Percentiles rank a stretch among this genome's conserved stretches.
Conservation (phyloP, 192 early-diverging fungal species). For the Coemansia asiatica region DNA sequence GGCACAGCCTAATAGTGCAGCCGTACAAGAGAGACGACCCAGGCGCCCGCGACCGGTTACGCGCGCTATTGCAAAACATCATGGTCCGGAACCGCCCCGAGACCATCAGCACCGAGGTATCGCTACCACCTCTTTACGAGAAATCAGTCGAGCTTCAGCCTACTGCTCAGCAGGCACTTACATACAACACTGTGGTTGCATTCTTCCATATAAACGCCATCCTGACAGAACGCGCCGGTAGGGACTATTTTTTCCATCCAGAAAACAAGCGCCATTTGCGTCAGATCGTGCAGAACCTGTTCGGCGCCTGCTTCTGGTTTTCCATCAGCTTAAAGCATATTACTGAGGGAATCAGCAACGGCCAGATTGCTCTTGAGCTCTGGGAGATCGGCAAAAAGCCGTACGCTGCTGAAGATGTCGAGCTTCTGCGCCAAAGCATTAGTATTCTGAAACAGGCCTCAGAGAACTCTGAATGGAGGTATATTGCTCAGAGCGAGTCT, state of each 20-base stretch:
- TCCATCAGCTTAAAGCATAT: conserved; percentile 45
- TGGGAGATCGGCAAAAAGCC: conserved; percentile 43
- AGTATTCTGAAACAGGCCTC: conserved; percentile 28
- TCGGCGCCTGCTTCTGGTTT: conserved; percentile 68
- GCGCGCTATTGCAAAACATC: conserved; percentile 62
- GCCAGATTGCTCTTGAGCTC: conserved; percentile 34
- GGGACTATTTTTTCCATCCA: conserved; percentile 76
- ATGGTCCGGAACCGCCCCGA: conserved; percentile 72
- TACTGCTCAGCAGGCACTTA: conserved; percentile 37
- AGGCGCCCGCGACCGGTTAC: conserved; percentile 54
- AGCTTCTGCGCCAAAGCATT: conserved; percentile 25
- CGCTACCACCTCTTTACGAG: conserved; percentile 66
- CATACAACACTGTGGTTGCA: conserved; percentile 55
- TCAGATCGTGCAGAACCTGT: conserved; percentile 65
- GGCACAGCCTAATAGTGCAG: conserved; percentile 55
- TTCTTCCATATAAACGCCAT: conserved; percentile 69
- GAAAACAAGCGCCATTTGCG: conserved; percentile 59
- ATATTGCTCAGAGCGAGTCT: conserved; percentile 30
- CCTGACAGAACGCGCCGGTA: conserved; percentile 61
- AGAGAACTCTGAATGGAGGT: conserved; percentile 25
- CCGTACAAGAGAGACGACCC: conserved; percentile 58
- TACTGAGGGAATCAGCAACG: conserved; percentile 33
- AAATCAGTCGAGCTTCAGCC: conserved; percentile 23
- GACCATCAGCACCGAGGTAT: conserved; percentile 59
- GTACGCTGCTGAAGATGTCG: conserved; percentile 28